Percentiles rank a stretch among this genome's conserved stretches.
These are phyloP conservation scores for Pichia nakasei DNA, from an alignment of 805 yeast genomes.

Conservation along the genomic window DNA sequence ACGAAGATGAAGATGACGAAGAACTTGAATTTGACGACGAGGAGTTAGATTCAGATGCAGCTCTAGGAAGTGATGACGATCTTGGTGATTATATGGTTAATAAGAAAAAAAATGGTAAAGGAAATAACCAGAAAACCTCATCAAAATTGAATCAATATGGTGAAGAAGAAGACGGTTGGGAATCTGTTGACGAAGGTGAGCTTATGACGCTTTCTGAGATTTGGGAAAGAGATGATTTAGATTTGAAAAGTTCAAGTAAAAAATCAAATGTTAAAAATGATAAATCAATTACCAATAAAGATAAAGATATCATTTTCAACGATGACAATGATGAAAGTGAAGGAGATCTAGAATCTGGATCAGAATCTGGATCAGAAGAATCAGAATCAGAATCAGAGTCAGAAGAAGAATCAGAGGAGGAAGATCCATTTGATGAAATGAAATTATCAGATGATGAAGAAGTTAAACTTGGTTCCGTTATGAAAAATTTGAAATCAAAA, in stretches of 20 bases:
- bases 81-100: slow-evolving; percentile 59
- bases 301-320: slow-evolving; percentile 15
- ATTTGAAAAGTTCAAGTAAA: slow-evolving; percentile 14
- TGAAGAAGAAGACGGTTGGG: slow-evolving; percentile 54
- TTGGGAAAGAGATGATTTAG: slow-evolving; percentile 74
- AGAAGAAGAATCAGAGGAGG: slow-evolving; percentile 19
- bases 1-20: slow-evolving; percentile 15
- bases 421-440: slow-evolving; percentile 22
- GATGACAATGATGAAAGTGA: slow-evolving; percentile 19
- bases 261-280: slow-evolving; percentile 8
- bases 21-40: slow-evolving; percentile 31
- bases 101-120: slow-evolving; percentile 35
- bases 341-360: slow-evolving; percentile 19
- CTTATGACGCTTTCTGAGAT: slow-evolving; percentile 75
- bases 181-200: slow-evolving; percentile 68
- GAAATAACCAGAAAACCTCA: no score
- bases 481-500: slow-evolving; percentile 31
- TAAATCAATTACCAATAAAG: slow-evolving; percentile 1
- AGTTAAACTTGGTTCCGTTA: slow-evolving; percentile 42
- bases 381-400: slow-evolving; percentile 6
- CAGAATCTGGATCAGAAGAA: slow-evolving; percentile 1
- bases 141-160: slow-evolving; percentile 24
- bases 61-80: slow-evolving; percentile 74
- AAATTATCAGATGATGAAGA: slow-evolving; percentile 30
- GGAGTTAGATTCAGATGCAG: slow-evolving; percentile 64